Percentiles rank a stretch among this genome's conserved stretches.
These are phyloP conservation scores for Bruguiera parviflora DNA, from an alignment of 345 rosid genomes.

Conservation along the genomic window DNA sequence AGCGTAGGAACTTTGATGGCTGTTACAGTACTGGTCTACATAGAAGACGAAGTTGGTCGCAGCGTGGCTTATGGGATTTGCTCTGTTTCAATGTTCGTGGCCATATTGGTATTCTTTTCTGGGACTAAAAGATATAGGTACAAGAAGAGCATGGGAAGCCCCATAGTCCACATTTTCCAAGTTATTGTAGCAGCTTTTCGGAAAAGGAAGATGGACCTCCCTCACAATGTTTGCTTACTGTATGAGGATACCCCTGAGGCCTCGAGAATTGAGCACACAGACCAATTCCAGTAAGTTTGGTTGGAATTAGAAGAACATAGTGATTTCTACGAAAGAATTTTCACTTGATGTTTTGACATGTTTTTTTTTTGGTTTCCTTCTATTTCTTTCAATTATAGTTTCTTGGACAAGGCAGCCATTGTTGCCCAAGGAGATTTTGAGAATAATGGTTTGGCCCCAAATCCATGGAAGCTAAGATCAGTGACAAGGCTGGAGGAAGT, in stretches of 20 bases:
- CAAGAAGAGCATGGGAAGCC: constrained; percentile 74
- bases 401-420: constrained; percentile 59
- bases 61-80: constrained; percentile 60
- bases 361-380: background rate
- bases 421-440: constrained; percentile 40
- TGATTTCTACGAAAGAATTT: too few species aligned
- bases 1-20: constrained; percentile 55
- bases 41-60: constrained; percentile 57
- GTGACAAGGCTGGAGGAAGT: constrained; percentile 65
- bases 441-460: constrained; percentile 16
- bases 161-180: constrained; percentile 71
- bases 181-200: constrained; percentile 57
- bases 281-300: constrained; percentile 51
- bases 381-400: constrained; percentile 22
- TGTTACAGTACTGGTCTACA: constrained; percentile 61
- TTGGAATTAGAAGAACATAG: background rate
- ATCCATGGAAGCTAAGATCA: constrained; percentile 60
- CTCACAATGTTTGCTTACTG: constrained; percentile 42
- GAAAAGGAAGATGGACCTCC: constrained; percentile 49
- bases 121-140: constrained; percentile 65
- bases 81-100: constrained; percentile 55
- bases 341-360: background rate
- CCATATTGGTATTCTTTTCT: constrained; percentile 49
- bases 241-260: constrained; percentile 49
- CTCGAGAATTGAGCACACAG: constrained; percentile 52